Conservation (phyloP, 2,329 filamentous ascomycete genomes). For the Monosporascus sp. region DNA sequence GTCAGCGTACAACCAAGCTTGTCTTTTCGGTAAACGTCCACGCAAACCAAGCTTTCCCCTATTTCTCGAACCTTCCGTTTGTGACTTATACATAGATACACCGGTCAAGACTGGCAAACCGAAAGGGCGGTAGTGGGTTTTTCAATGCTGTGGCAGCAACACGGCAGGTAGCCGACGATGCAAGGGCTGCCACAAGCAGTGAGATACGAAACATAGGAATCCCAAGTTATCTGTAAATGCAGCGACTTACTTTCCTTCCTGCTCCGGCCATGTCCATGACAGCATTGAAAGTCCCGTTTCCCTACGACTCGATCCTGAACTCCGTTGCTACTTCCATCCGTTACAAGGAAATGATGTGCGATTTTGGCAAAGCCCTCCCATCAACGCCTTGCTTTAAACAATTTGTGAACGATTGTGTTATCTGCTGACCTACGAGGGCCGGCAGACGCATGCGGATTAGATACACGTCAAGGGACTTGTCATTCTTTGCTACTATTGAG, state of each 20-base stretch:
- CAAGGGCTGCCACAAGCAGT: background rate
- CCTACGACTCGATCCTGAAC: slow-evolving; percentile 11
- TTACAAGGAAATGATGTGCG: slow-evolving; percentile 20
- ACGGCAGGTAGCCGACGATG: background rate
- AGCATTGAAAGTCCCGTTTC: background rate
- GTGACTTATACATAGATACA: background rate
- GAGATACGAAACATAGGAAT: background rate
- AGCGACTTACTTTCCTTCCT: background rate
- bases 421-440: background rate
- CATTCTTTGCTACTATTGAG: slow-evolving; percentile 6
- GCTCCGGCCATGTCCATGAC: background rate
- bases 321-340: slow-evolving; percentile 15
- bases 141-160: background rate
- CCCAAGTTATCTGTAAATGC: background rate
- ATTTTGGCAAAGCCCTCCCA: slow-evolving; percentile 13
- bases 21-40: background rate
- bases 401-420: slow-evolving; percentile 3
- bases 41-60: background rate
- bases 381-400: slow-evolving; percentile 23
- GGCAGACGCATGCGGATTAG: background rate
- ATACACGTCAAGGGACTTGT: background rate
- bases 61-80: no score
- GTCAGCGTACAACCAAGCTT: background rate
- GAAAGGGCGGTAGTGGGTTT: background rate
- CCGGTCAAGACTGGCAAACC: background rate